A percentile compares a stretch with the other conserved stretches of the same genome.
Evolutionary conservation across 1,284 basidiomycete genomes (phyloP).

Genomic region (Ceratobasidium sp.): DNA sequence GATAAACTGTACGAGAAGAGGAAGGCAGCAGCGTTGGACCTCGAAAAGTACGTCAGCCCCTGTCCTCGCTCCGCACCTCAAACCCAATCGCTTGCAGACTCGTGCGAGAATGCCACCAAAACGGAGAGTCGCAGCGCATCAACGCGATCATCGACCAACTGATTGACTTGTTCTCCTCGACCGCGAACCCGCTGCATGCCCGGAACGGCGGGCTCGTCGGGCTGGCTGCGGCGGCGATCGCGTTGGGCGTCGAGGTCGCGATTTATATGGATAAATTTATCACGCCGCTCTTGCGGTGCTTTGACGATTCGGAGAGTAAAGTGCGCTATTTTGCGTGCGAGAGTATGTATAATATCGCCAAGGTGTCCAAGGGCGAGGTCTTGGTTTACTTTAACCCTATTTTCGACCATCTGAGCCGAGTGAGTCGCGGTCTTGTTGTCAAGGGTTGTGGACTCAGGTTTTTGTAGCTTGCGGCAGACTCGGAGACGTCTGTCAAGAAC

Average conservation of each 20-base stretch:
- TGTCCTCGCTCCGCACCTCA: conserved; percentile 32
- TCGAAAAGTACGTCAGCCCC: conserved; percentile 76
- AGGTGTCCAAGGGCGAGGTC: conserved; percentile 97
- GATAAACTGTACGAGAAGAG: conserved; percentile 95
- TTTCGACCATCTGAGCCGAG: conserved; percentile 96
- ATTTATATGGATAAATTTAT: conserved; percentile 95
- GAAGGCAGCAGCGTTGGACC: conserved; percentile 92
- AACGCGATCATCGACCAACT: conserved; percentile 92
- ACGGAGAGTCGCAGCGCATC: conserved; percentile 82
- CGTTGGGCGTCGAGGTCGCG: conserved; percentile 89
- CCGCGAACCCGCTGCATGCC: conserved; percentile 81
- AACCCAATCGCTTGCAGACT: conserved; percentile 58
- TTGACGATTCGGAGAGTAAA: conserved; percentile 92
- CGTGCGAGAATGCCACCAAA: conserved; percentile 84
- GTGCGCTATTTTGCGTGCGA: conserved; percentile 98
- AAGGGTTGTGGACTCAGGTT: neutral
- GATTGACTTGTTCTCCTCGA: conserved; percentile 86
- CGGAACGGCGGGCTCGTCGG: conserved; percentile 97
- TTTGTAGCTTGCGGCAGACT: conserved; percentile 89
- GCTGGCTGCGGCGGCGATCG: conserved; percentile 94
- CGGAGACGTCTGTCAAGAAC: conserved; percentile 96
- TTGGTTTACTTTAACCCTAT: conserved; percentile 98
- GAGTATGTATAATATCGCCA: conserved; percentile 97
- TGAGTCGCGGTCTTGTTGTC: conserved; percentile 52
- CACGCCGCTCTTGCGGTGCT: conserved; percentile 89